Percentiles rank a stretch among this genome's conserved stretches.
These are phyloP conservation scores for Globisporangium recalcitrans DNA, from an alignment of 352 stramenopile genomes.

Conservation along the genomic window DNA sequence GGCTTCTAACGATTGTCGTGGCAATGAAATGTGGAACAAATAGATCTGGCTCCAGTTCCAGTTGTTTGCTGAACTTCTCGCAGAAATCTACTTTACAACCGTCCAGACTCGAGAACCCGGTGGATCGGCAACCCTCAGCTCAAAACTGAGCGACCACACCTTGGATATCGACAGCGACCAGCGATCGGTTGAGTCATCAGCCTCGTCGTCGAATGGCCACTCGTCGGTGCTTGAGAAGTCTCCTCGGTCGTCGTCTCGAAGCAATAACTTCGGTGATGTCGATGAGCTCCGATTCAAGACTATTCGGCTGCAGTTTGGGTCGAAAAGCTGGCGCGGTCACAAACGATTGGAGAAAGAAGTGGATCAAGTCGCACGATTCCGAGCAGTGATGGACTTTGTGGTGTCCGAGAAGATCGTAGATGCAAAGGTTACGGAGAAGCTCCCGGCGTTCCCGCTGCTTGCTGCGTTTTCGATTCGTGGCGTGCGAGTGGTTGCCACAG, in stretches of 20 bases:
- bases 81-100: slow-evolving; percentile 57
- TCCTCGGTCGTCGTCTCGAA: neutral
- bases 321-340: slow-evolving; percentile 62
- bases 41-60: slow-evolving; percentile 82
- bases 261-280: slow-evolving; percentile 28
- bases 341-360: slow-evolving; percentile 60
- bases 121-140: neutral
- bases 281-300: slow-evolving; percentile 54
- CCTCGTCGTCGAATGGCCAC: slow-evolving; percentile 21
- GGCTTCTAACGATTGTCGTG: neutral
- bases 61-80: slow-evolving; percentile 57
- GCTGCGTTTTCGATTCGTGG: slow-evolving; percentile 56
- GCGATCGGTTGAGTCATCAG: slow-evolving; percentile 22
- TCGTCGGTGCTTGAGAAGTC: neutral
- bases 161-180: slow-evolving; percentile 20
- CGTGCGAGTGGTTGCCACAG: slow-evolving; percentile 50
- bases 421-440: slow-evolving; percentile 29
- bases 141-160: slow-evolving; percentile 23
- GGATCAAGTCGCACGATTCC: slow-evolving; percentile 42
- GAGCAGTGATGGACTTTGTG: slow-evolving; percentile 47
- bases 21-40: neutral
- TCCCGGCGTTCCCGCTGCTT: slow-evolving; percentile 50
- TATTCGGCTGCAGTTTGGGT: slow-evolving; percentile 57
- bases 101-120: slow-evolving; percentile 36
- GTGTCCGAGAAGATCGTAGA: slow-evolving; percentile 29